phyloP scores from a whole-genome alignment of 345 rosid species.

The Barbarea vulgaris region DNA sequence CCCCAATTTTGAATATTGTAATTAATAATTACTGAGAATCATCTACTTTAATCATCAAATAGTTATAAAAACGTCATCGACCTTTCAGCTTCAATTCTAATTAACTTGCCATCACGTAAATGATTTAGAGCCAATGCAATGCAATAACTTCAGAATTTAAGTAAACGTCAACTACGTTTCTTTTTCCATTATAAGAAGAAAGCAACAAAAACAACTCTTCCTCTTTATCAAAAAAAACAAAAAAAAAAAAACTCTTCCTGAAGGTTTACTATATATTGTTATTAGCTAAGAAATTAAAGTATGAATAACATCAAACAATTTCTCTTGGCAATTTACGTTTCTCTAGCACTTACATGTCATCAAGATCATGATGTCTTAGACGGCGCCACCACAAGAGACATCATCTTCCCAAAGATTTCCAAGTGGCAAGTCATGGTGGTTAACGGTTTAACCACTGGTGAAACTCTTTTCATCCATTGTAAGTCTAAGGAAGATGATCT shows the following conservation, averaged over 20 bases:
- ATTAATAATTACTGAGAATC: too few relatives aligned
- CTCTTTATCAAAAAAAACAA: too few relatives aligned
- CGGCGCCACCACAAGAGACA: neutral
- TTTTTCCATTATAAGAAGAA: slow-evolving; percentile 21
- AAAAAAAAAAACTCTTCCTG: neutral
- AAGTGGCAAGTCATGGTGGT: slow-evolving; percentile 34
- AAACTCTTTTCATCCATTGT: slow-evolving; percentile 37
- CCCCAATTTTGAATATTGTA: too few relatives aligned
- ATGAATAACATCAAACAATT: slow-evolving; percentile 25
- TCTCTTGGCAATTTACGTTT: slow-evolving; percentile 1
- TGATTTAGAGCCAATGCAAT: slow-evolving; percentile 20
- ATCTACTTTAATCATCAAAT: neutral
- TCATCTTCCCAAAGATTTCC: slow-evolving; percentile 21
- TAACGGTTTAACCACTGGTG: slow-evolving; percentile 21
- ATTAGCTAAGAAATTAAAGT: neutral
- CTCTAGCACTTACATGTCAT: slow-evolving; percentile 4
- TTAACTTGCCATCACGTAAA: neutral
- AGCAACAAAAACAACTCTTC: neutral
- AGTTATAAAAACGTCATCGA: neutral
- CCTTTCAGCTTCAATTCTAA: slow-evolving; percentile 24
- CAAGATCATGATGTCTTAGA: slow-evolving; percentile 5
- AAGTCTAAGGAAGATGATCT: slow-evolving; percentile 46
- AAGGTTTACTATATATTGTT: neutral
- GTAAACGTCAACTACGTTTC: slow-evolving; percentile 14
- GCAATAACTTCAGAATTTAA: slow-evolving; percentile 20